Percentiles rank a stretch among this genome's conserved stretches.
Evolutionary conservation across 139 green algal genomes (phyloP).

Genomic region (Limnomonas spitsbergensis): DNA sequence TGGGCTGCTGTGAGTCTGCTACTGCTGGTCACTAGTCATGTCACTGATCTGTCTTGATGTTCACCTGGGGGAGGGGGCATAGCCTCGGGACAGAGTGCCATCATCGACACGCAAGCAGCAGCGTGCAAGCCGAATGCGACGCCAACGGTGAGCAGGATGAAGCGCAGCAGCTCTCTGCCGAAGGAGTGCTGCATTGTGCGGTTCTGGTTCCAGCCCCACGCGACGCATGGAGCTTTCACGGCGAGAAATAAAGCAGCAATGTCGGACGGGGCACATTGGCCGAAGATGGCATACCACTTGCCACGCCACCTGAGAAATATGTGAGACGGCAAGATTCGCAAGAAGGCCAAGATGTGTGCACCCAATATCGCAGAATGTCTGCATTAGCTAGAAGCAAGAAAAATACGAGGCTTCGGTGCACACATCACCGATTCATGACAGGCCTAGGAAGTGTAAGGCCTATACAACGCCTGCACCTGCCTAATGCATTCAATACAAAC

Average conservation of each 20-base stretch:
- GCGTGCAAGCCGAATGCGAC: not conserved
- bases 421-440: too few species aligned
- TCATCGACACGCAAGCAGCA: not conserved
- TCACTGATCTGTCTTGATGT: not conserved
- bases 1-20: too few species aligned
- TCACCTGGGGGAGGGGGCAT: not conserved
- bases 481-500: constrained; percentile 1
- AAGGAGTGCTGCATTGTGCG: not conserved
- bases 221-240: constrained; percentile 3
- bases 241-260: not conserved
- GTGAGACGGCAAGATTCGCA: too few species aligned
- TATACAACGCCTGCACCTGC: too few species aligned
- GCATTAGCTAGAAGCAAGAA: too few species aligned
- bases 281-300: constrained; percentile 4
- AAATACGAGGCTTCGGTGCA: too few species aligned
- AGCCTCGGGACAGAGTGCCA: not conserved
- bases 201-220: constrained; percentile 8
- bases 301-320: constrained; percentile 9
- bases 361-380: too few species aligned
- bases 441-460: too few species aligned
- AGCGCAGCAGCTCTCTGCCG: not conserved
- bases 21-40: too few species aligned
- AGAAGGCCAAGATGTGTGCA: too few species aligned
- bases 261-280: not conserved
- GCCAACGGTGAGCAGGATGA: not conserved